Conservation (phyloP, 1,284 basidiomycete genomes). For the Heliocybe sulcata region DNA sequence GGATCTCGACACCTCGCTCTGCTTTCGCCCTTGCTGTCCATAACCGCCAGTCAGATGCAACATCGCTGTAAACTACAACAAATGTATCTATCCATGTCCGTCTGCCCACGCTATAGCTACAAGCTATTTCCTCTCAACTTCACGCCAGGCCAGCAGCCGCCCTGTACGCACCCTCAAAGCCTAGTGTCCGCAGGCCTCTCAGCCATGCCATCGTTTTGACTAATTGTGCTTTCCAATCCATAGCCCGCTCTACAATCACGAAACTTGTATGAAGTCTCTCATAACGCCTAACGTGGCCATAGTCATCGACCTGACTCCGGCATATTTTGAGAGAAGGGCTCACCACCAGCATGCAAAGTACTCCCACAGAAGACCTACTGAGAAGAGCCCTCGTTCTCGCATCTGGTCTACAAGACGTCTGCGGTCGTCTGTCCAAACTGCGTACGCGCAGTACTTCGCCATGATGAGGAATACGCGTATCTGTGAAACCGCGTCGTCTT, state of each 20-base stretch:
- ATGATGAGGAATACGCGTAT: conserved; percentile 87
- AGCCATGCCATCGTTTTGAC: conserved; percentile 65
- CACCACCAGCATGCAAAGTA: conserved; percentile 67
- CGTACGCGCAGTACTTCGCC: conserved; percentile 82
- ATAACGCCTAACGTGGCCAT: conserved; percentile 38
- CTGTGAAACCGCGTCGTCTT: conserved; percentile 22
- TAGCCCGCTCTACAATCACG: conserved; percentile 44
- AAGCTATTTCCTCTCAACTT: conserved; percentile 4
- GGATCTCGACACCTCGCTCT: not conserved
- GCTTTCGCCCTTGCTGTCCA: conserved; percentile 6
- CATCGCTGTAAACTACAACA: not conserved
- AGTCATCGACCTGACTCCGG: conserved; percentile 8
- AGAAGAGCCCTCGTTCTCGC: conserved; percentile 43
- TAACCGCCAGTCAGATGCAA: conserved; percentile 1
- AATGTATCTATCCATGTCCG: not conserved
- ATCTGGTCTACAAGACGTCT: conserved; percentile 40
- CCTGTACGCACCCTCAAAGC: conserved; percentile 55
- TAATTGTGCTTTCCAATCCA: conserved; percentile 63
- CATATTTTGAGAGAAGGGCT: conserved; percentile 15
- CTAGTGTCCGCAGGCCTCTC: conserved; percentile 45
- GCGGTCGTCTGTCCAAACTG: conserved; percentile 82
- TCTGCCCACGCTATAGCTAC: not conserved
- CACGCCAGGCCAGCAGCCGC: conserved; percentile 61
- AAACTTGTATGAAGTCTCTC: conserved; percentile 44
- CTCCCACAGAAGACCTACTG: conserved; percentile 38